phyloP scores from a whole-genome alignment of 2,329 filamentous ascomycete genomes.

The Ophidiomyces ophidiicola region DNA sequence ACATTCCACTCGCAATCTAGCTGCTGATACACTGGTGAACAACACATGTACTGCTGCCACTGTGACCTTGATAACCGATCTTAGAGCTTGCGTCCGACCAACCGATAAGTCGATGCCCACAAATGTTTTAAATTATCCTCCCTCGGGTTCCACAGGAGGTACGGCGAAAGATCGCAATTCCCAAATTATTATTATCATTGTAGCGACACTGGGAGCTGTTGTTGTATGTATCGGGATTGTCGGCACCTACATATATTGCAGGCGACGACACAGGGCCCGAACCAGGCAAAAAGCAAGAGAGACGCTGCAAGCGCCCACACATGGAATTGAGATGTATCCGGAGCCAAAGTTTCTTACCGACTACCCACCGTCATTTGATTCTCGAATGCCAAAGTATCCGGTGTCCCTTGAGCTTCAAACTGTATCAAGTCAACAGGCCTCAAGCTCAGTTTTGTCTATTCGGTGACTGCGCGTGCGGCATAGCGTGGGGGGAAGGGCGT shows the following conservation, averaged over 20 bases:
- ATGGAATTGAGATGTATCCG: not conserved
- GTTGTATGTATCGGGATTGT: not conserved
- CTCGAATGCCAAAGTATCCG: not conserved
- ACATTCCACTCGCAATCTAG: not conserved
- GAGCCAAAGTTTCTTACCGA: not conserved
- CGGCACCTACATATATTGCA: not conserved
- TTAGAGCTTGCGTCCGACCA: not conserved
- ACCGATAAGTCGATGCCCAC: not conserved
- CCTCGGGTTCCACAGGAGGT: not conserved
- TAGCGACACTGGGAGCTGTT: not conserved
- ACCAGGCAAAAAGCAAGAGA: not conserved
- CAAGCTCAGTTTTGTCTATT: not conserved
- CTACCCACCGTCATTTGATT: slow-evolving; percentile 1
- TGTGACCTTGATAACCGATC: not conserved
- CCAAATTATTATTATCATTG: not conserved
- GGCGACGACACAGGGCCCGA: not conserved
- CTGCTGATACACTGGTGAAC: slow-evolving; percentile 1
- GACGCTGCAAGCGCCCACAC: no score
- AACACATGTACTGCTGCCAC: slow-evolving; percentile 1
- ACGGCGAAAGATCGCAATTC: not conserved
- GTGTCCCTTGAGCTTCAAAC: not conserved
- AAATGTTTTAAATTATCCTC: not conserved
- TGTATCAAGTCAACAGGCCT: not conserved
- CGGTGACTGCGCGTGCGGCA: not conserved
- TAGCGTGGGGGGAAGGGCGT: no score